Evolutionary conservation across 371 early-diverging fungal species (phyloP), one percentile per base, ranked within the genome.

Genomic region (Rhizopus delemar): DNA sequence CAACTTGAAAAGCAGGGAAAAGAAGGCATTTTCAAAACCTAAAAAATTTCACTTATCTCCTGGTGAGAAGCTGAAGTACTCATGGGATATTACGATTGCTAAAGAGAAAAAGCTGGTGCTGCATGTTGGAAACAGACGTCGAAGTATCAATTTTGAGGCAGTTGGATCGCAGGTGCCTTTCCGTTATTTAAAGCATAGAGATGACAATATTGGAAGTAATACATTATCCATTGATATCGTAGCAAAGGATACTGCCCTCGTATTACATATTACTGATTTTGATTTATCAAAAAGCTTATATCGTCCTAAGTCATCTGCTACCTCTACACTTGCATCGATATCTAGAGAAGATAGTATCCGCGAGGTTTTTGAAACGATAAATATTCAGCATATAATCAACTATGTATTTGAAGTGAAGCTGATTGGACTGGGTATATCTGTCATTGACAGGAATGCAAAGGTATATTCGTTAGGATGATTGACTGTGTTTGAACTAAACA

Each of bases 81-180:
- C 98, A 0, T 97, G 97, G 96, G 98, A 97, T 69, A 78, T 86
- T 57, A 98, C 98, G 3, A 81, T 90, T 7, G 74, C 85, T 1
- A 71, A 78, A 35, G 81, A 86, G 9, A 95, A 93, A 67, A 69
- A 80, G 1, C 63, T 96, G 29, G 82, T 87, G 8, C 48, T 96
- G 22, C 68, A 71, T 33, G 87, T 92, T 2, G 85, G 85, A 41
- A 90, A 87, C n/a, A 69, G 74, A 8, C 86, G 87, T 41, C 84
- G 94, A 11, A 78, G 82, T 11, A 83, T 96, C 54, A 91, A 93
- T 43, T 68, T 96, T 41, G 87, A 91, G 62, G 95, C 96, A 53
- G 93, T 98, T 58, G 99, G 97, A 22, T 82, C 89, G 41, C 87
- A 91, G 51, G 71, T 87, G 29, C 96, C 95, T 11, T 89, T 96